Percentiles rank a stretch among this genome's conserved stretches.
Evolutionary conservation across 257 asterid genomes (phyloP).

Genomic region (Ilex aquifolium): DNA sequence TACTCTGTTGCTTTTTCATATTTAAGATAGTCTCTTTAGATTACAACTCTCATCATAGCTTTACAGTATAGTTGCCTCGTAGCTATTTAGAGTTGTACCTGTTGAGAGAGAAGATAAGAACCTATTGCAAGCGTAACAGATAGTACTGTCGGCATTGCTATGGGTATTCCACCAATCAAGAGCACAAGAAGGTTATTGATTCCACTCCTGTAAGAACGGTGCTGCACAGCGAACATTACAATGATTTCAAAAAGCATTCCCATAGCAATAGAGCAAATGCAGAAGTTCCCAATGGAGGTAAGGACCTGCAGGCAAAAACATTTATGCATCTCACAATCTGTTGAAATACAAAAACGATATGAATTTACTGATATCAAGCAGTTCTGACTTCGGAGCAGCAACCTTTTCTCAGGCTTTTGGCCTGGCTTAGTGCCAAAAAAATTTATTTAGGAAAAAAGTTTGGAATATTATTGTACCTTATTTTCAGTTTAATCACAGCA

Average conservation of each 20-base stretch:
- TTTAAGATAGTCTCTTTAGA: not conserved
- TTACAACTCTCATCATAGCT: not conserved
- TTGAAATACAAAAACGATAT: no score
- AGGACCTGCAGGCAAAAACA: constrained; percentile 19
- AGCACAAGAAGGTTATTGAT: constrained; percentile 26
- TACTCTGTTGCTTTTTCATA: no score
- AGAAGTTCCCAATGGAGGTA: constrained; percentile 25
- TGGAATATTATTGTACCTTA: no score
- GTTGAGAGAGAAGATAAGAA: constrained; percentile 25
- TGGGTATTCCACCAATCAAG: constrained; percentile 27
- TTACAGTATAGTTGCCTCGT: not conserved
- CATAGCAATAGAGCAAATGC: constrained; percentile 28
- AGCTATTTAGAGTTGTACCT: constrained; percentile 9
- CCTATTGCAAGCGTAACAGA: constrained; percentile 28
- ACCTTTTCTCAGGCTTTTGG: no score
- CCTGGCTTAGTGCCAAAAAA: no score
- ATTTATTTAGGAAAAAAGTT: no score
- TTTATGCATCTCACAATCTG: no score
- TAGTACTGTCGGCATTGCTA: constrained; percentile 26
- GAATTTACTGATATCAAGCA: no score
- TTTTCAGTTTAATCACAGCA: no score
- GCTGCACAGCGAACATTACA: constrained; percentile 24
- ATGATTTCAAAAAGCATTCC: constrained; percentile 26
- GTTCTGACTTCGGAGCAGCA: no score
- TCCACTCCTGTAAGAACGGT: constrained; percentile 20